Evolutionary conservation across 2,329 filamentous ascomycete species (phyloP), one percentile per base, ranked within the genome.

Genomic region (Graphilbum fragrans): DNA sequence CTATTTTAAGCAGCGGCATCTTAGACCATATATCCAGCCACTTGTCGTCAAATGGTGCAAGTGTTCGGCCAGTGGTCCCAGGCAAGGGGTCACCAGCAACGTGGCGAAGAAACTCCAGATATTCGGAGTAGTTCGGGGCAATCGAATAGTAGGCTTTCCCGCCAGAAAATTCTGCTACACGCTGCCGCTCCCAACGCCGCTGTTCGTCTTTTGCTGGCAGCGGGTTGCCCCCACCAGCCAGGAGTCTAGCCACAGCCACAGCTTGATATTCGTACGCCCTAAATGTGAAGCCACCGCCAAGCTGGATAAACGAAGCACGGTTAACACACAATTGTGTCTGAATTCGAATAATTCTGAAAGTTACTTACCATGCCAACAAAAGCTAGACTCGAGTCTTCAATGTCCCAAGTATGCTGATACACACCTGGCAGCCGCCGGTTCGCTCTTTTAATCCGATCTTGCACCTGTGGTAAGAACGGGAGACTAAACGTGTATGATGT

Each of bases 241-340:
- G 61, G 2, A 77, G 55, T 0, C 76, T 61, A 2, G 77, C 76
- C 1, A 69, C 72, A 1, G 75, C 64, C 0, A 80, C 76, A 4
- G 75, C 75, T 50, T 82, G 77, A 73, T 74, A 80, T 56, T 81
- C 77, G 42, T 79, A 80, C 21, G 80, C 67, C 52, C 77, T 79
- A 60, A 82, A 82, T 0, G 77, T 82, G 23, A 82, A 56, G 0
- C 71, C 71, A 0, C 70, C 69, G 25, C 25, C 25, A 29, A 29
- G 25, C 25, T 29, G n/a, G n/a, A n/a, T n/a, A n/a, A n/a, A n/a
- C n/a, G n/a, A n/a, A n/a, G n/a, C n/a, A n/a, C n/a, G n/a, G n/a
- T n/a, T n/a, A n/a, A n/a, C n/a, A n/a, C n/a, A n/a, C n/a, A n/a
- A n/a, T n/a, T n/a, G n/a, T n/a, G n/a, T n/a, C n/a, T n/a, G n/a